Percentiles rank a stretch among this genome's conserved stretches.
Conservation (phyloP, 306 rosid species). For the Vigna hirtella region DNA sequence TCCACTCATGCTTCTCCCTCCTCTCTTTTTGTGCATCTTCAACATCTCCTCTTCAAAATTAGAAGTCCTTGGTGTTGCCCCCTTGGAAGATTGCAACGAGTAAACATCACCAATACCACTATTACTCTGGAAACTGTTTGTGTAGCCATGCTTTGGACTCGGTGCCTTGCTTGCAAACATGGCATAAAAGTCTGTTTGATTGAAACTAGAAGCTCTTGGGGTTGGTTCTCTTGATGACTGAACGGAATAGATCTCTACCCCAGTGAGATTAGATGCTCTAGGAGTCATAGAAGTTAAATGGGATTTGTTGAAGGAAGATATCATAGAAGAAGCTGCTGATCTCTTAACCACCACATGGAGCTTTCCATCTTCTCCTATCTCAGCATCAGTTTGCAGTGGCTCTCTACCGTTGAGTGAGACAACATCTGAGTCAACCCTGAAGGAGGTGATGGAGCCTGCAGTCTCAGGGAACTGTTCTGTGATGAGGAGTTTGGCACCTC, state of each 20-base stretch:
- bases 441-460: constrained; percentile 80
- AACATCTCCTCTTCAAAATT: constrained; percentile 79
- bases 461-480: constrained; percentile 83
- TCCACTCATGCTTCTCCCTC: constrained; percentile 77
- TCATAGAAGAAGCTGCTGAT: constrained; percentile 69
- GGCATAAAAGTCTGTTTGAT: constrained; percentile 79
- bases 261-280: constrained; percentile 79
- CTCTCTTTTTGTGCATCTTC: constrained; percentile 66
- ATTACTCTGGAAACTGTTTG: constrained; percentile 61
- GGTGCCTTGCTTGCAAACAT: constrained; percentile 89
- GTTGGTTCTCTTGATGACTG: constrained; percentile 89
- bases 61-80: constrained; percentile 73
- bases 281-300: constrained; percentile 78
- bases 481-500: constrained; percentile 82
- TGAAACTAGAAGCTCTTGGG: constrained; percentile 85
- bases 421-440: constrained; percentile 80
- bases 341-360: constrained; percentile 77
- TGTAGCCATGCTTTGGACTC: constrained; percentile 79
- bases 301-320: constrained; percentile 78
- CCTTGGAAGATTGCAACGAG: constrained; percentile 77
- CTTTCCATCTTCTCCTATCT: constrained; percentile 86
- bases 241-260: constrained; percentile 87
- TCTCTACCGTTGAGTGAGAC: constrained; percentile 80
- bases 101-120: constrained; percentile 59
- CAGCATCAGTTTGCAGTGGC: constrained; percentile 70